Evolutionary conservation across 2,329 filamentous ascomycete genomes (phyloP), one percentile per base, ranked within the genome.

Genomic region (Hymenoscyphus occultus): DNA sequence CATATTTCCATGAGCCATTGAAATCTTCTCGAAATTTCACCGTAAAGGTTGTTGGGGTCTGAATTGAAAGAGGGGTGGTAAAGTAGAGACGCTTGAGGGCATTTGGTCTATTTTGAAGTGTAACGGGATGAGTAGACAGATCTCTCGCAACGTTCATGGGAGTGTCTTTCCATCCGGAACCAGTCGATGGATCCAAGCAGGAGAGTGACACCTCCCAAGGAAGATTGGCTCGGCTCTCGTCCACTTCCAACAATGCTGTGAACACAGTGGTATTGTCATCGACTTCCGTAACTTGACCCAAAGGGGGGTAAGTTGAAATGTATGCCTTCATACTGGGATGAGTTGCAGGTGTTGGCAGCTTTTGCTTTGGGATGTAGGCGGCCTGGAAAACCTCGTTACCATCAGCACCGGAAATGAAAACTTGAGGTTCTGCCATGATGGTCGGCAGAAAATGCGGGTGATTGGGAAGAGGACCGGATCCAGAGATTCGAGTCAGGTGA

Each of bases 171-270:
- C 39, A 86, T 71, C 0, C 67, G 64, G 19, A 79, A 84, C 81
- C 93, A 79, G 77, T 77, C 67, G 86, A 83, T 61, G 84, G 83
- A 14, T 69, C 87, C 68, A 82, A 82, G 64, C 91, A 86, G 91
- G 92, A 96, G 7, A 96, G 77, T 16, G 85, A 85, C 39, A 92
- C 84, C 71, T 95, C 84, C 89, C 91, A 95, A 22, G 81, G 72
- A 67, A 86, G 80, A 16, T 84, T 78, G 7, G 81, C 80, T 58
- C 83, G 83, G 42, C 80, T 80, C 28, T 76, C 77, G 51, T 85
- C 84, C 54, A 89, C 85, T 70, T 93, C 88, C 39, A 96, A 81
- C 13, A 93, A 77, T 6, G 90, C 88, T 0, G 84, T 88, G 70
- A 97, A 89, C 0, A 76, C 74, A 48, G 90, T 79, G 72, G 83